Evolutionary conservation across 2,329 filamentous ascomycete genomes (phyloP).

Genomic region (Fusarium xylarioides): DNA sequence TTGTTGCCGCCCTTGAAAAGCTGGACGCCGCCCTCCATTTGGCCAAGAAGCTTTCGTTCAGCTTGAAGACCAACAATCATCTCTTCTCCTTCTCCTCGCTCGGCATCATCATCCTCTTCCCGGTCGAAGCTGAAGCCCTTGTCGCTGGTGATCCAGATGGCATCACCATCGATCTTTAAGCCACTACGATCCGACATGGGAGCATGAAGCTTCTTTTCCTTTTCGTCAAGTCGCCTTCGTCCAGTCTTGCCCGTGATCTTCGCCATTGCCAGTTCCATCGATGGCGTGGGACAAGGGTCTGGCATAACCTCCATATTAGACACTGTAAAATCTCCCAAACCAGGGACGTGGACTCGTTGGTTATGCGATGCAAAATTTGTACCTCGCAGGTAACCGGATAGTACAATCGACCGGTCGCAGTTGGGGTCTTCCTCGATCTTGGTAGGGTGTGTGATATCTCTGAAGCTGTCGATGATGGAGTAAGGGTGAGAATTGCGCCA

Average conservation of each 20-base stretch:
- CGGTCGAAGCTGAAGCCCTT: conserved; percentile 80
- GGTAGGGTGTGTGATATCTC: conserved; percentile 94
- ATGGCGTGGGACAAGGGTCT: conserved; percentile 94
- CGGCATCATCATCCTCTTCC: conserved; percentile 70
- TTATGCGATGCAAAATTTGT: conserved; percentile 91
- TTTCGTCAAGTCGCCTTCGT: conserved; percentile 86
- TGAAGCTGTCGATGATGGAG: conserved; percentile 89
- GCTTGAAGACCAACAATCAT: conserved; percentile 90
- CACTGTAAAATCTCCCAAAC: conserved; percentile 88
- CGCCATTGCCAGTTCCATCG: conserved; percentile 85
- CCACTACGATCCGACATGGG: conserved; percentile 99
- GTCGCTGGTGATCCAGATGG: conserved; percentile 83
- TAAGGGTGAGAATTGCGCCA: conserved; percentile 98
- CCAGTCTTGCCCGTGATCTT: conserved; percentile 86
- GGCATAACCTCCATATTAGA: conserved; percentile 86
- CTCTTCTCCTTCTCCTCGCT: conserved; percentile 93
- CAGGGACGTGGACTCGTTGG: conserved; percentile 90
- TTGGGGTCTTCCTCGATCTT: conserved; percentile 87
- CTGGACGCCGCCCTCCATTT: conserved; percentile 82
- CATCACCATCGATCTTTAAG: conserved; percentile 95
- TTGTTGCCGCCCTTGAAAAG: conserved; percentile 83
- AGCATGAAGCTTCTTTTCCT: conserved; percentile 95
- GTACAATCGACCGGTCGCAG: conserved; percentile 87
- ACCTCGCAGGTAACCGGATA: conserved; percentile 93
- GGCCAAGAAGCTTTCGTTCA: conserved; percentile 82